Evolutionary conservation across 2,329 filamentous ascomycete genomes (phyloP).

Genomic region (Aureobasidium sp.): DNA sequence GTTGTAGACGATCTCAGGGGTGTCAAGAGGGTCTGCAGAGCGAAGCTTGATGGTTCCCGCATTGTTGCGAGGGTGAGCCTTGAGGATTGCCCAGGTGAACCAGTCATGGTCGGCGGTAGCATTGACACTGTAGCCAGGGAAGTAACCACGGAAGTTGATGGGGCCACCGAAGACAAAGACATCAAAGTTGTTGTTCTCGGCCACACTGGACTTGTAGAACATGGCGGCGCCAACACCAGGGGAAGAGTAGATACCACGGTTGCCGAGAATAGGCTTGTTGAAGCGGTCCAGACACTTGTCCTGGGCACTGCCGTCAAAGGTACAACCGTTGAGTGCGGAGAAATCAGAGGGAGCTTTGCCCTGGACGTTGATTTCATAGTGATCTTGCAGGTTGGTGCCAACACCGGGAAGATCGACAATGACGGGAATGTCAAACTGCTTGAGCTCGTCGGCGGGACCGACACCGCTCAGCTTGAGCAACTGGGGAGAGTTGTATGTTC

Average conservation of each 20-base stretch:
- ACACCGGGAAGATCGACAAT: conserved; percentile 54
- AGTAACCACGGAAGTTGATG: too few relatives aligned
- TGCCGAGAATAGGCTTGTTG: too few relatives aligned
- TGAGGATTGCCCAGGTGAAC: conserved; percentile 43
- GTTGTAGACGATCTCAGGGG: conserved; percentile 55
- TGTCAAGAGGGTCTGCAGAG: conserved; percentile 54
- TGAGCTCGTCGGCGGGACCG: conserved; percentile 46
- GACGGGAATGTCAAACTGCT: conserved; percentile 44
- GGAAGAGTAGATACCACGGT: too few relatives aligned
- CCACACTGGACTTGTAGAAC: too few relatives aligned
- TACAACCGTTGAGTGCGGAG: conserved; percentile 22
- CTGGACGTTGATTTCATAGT: conserved; percentile 45
- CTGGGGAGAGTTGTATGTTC: conserved; percentile 54
- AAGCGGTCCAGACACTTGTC: conserved; percentile 17
- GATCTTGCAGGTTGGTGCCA: conserved; percentile 56
- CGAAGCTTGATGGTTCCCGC: conserved; percentile 52
- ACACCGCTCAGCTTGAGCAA: conserved; percentile 58
- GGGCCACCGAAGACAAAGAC: too few relatives aligned
- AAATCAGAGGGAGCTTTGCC: too few relatives aligned
- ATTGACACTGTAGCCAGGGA: conserved; percentile 21
- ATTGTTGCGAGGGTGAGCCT: conserved; percentile 38
- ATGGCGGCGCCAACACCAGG: too few relatives aligned
- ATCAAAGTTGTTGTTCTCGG: too few relatives aligned
- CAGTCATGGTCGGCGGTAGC: conserved; percentile 31
- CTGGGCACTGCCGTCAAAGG: conserved; percentile 28